Evolutionary conservation across 257 asterid genomes (phyloP), one percentile per base, ranked within the genome.

Genomic region (Solanum raphanifolium): DNA sequence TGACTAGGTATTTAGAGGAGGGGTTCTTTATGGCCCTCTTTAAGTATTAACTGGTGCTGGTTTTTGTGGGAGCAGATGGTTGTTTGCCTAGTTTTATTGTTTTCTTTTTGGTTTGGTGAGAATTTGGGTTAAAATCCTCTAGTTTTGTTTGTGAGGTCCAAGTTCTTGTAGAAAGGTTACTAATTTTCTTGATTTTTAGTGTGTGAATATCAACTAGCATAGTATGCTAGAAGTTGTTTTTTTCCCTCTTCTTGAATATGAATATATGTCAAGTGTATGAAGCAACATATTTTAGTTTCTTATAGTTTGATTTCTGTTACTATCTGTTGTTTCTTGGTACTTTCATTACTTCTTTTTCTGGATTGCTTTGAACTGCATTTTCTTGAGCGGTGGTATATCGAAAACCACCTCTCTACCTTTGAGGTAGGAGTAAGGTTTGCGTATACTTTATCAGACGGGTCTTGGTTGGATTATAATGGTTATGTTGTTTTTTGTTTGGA

Each of bases 71-170:
- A 82, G 87, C 84, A 86, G 74, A 18, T 83, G 18, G 41, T 88
- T 87, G 86, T 87, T 90, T 91, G 88, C 88, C 83, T 86, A 87
- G 52, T 41, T 41, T 89, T 88, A 9, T 62, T 23, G 71, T 88
- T 35, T 88, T 88, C 83, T 87, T 16, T 81, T 46, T 81, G 85
- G 85, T 81, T 48, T 81, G 41, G 69, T 23, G 74, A 90, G 93
- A 48, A 87, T 91, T 91, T 86, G 85, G 94, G 88, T 91, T 83
- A 29, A 87, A 87, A 88, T 90, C 98, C 93, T 88, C 91, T 92
- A 41, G 92, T 92, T 93, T 92, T 93, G 92, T 90, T 90, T 88
- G 91, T 90, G 92, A 85, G 87, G 88, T 92, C 96, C 95, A 55
- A 89, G 89, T 88, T 90, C 92, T 74, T 65, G 88, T 31, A 65